Evolutionary conservation across 108 stramenopile species (phyloP).

Genomic region (Fistulifera pelliculosa): DNA sequence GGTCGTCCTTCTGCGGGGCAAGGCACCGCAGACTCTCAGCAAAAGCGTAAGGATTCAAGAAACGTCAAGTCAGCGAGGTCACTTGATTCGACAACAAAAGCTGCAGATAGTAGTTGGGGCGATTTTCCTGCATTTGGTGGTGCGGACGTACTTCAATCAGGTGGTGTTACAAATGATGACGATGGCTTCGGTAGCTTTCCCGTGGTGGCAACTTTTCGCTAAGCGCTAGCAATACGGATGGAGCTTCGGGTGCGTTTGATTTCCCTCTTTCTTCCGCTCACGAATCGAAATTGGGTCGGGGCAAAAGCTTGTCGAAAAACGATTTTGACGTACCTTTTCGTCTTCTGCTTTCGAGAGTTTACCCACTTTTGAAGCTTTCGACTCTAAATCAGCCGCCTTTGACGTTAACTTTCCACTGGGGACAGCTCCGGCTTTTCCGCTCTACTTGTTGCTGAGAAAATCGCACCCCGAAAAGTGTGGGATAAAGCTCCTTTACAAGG

Average conservation of each 20-base stretch:
- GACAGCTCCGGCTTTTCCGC: neutral
- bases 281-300: too few relatives aligned
- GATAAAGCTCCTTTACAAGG: conserved; percentile 24
- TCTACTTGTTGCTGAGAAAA: neutral
- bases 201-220: neutral
- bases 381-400: neutral
- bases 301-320: neutral
- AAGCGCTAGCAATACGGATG: neutral
- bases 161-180: too few relatives aligned
- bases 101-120: neutral
- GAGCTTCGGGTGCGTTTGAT: neutral
- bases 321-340: neutral
- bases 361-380: neutral
- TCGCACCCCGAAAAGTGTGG: conserved; percentile 8
- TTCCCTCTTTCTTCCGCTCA: too few relatives aligned
- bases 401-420: neutral
- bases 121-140: neutral
- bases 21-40: neutral
- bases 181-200: too few relatives aligned
- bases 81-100: neutral
- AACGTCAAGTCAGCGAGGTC: neutral
- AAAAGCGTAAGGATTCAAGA: neutral
- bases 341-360: neutral
- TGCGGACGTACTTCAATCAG: neutral
- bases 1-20: too few relatives aligned